Evolutionary conservation across 257 asterid species (phyloP), one percentile per base, ranked within the genome.

Genomic region (Solanum etuberosum): DNA sequence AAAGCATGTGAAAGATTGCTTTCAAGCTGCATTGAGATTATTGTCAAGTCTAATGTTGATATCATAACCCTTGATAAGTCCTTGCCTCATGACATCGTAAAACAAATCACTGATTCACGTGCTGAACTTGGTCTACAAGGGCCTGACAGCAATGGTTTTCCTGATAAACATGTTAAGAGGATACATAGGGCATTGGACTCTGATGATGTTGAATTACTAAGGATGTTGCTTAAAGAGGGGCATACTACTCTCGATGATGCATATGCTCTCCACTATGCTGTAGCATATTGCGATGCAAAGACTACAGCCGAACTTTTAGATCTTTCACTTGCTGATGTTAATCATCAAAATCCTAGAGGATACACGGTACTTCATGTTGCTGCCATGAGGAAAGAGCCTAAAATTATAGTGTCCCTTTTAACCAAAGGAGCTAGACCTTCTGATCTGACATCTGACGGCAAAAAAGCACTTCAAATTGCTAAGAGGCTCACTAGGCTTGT

Each of bases 341-440:
- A 97, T 94, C 91, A 86, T 81, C 93, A 92, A 87, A 94, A 97
- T 91, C 91, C 86, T 15, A 93, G 99, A 93, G 98, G 99, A 76
- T 90, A 92, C 91, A 92, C 98, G 0, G 99, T 97, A 86, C 98
- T 97, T 90, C 99, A 97, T 93, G 94, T 95, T 83, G 98, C 99
- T 71, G 96, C 98, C n/a, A 94, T 92, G 93, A 94, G 99, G 87
- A 97, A 94, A 91, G 99, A 97, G 86, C 99, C 99, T 42, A 94
- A 94, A 87, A 94, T 95, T 84, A 92, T 97, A 76, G 98, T 94
- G 9, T 97, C 99, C 74, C 95, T 97, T 80, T 87, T 97, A 91
- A 95, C 98, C 14, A 97, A 97, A 90, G 99, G 99, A 81, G 99
- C 99, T 89, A 92, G 96, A 61, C 98, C 98, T 46, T 93, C 97